phyloP scores from a whole-genome alignment of 306 rosid genomes.

The Pachyrhizus erosus region DNA sequence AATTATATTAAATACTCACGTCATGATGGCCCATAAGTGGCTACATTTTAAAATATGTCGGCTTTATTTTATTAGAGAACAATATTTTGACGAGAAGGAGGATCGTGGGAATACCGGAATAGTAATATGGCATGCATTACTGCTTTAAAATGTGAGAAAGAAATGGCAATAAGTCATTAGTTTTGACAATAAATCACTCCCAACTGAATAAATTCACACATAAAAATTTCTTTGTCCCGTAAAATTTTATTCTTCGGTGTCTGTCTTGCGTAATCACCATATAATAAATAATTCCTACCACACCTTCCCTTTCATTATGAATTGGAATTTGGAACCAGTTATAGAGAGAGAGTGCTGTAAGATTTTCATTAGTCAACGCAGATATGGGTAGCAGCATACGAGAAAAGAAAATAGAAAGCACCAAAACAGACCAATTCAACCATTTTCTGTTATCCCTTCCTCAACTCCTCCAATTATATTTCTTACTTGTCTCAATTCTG shows the following conservation, averaged over 20 bases:
- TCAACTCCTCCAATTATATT: constrained; percentile 41
- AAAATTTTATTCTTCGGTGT: constrained; percentile 41
- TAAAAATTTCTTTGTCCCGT: constrained; percentile 20
- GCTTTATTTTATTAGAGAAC: constrained; percentile 23
- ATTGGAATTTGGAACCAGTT: constrained; percentile 53
- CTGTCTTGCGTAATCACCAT: constrained; percentile 43
- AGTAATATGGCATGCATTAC: not conserved
- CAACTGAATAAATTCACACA: constrained; percentile 25
- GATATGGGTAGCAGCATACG: constrained; percentile 29
- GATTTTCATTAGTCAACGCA: constrained; percentile 59
- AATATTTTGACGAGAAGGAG: constrained; percentile 18
- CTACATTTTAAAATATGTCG: constrained; percentile 12
- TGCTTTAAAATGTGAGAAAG: constrained; percentile 4
- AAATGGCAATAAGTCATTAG: constrained; percentile 6
- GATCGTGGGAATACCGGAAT: constrained; percentile 27
- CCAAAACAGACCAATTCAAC: constrained; percentile 47
- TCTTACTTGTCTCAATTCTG: constrained; percentile 11
- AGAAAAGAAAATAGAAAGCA: constrained; percentile 48
- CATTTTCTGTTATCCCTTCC: constrained; percentile 26
- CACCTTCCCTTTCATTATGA: constrained; percentile 38
- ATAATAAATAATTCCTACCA: constrained; percentile 44
- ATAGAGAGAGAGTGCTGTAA: constrained; percentile 33
- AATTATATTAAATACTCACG: constrained; percentile 21
- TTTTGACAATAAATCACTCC: constrained; percentile 43
- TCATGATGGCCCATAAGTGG: constrained; percentile 45